Evolutionary conservation across 1,284 basidiomycete species (phyloP).

Genomic region (Cutaneotrichosporon sp.): DNA sequence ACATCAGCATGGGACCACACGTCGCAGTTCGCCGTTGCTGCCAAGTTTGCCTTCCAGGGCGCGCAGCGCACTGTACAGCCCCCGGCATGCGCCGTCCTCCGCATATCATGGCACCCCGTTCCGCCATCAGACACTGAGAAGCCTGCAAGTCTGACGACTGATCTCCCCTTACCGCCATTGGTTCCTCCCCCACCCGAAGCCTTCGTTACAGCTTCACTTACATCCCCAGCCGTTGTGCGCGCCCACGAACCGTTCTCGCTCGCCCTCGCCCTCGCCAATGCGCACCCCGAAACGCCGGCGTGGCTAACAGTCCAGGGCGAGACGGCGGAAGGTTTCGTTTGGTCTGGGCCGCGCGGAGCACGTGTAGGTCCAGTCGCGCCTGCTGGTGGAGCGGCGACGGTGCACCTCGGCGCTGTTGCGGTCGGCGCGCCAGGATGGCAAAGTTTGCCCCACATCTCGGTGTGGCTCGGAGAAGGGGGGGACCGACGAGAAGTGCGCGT

Average conservation of each 20-base stretch:
- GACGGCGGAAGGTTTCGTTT: conserved; percentile 43
- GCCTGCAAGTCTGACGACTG: too few species aligned
- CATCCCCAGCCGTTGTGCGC: conserved; percentile 15
- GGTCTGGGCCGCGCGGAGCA: conserved; percentile 32
- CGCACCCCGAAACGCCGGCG: conserved; percentile 31
- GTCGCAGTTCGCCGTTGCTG: conserved; percentile 18
- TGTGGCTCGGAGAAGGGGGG: conserved; percentile 34
- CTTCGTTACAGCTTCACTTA: conserved; percentile 28
- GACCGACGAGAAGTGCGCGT: conserved; percentile 33
- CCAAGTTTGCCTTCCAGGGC: conserved; percentile 19
- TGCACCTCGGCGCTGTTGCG: conserved; percentile 27
- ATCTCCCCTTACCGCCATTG: conserved; percentile 27
- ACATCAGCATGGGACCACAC: conserved; percentile 4
- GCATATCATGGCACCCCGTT: conserved; percentile 10
- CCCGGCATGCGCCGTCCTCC: background rate
- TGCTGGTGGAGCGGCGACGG: conserved; percentile 10
- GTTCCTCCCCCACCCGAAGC: conserved; percentile 27
- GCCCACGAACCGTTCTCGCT: conserved; percentile 33
- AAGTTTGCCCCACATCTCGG: conserved; percentile 29
- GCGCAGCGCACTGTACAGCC: too few species aligned
- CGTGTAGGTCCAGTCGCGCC: conserved; percentile 28
- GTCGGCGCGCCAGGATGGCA: conserved; percentile 33
- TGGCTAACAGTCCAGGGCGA: conserved; percentile 31
- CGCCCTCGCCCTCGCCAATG: conserved; percentile 33
- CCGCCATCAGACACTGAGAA: background rate